Evolutionary conservation across 441 rosid genomes (phyloP), one percentile per base, ranked within the genome.

Genomic region (Croton laevigatus): DNA sequence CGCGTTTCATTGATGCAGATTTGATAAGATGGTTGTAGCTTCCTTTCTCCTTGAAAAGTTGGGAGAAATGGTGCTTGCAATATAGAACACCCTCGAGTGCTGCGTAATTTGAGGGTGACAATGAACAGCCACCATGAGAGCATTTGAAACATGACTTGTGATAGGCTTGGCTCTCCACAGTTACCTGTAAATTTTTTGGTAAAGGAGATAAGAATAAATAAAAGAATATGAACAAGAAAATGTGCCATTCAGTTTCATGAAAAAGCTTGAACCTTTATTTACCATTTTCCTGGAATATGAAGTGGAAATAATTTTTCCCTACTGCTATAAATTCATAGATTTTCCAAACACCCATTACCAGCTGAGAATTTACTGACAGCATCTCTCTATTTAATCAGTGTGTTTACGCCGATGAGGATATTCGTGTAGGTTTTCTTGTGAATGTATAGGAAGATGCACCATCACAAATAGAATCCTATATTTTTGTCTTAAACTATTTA

Each of bases 141-240:
- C 99, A 95, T 77, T 84, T 95, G 87, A 95, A 95, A 76, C 99
- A 95, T 34, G 98, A 85, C 72, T 95, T 95, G 81, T 95, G 99
- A 82, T 95, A 95, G 11, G 88, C 81, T 69, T 84, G 97, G 72
- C 89, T 81, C 74, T 95, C 99, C 73, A 95, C 98, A 8, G 95
- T 91, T 38, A 95, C 97, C 98, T 89, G 81, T 59, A 71, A 16
- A 16, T 49, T 72, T 69, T 11, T 19, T 44, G 68, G 64, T 3
- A 8, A 6, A 45, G 12, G 55, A 58, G 62, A 16, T 11, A 61
- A 52, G 14, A 19, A n/a, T 27, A 63, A 23, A 45, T 0, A 38
- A 53, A 22, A n/a, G 17, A 49, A 48, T 40, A 2, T 38, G 0
- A 4, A 42, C 62, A 9, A 6, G 40, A 36, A 37, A 32, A 44